A percentile compares a stretch with the other conserved stretches of the same genome.
phyloP scores from a whole-genome alignment of 805 yeast genomes.

The Cyberlindnera bimundalis region DNA sequence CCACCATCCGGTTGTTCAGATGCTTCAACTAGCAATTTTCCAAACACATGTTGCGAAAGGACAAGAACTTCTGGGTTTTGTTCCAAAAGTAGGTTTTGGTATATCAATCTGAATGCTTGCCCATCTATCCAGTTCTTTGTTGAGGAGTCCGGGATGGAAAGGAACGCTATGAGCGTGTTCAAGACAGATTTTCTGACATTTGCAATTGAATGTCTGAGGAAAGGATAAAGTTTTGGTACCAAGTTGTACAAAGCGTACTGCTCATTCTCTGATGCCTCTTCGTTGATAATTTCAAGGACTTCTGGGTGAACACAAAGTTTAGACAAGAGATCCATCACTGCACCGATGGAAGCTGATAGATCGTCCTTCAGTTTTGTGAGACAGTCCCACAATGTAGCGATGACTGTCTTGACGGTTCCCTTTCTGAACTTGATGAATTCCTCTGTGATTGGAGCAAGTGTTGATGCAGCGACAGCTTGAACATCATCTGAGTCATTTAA shows the following conservation, averaged over 20 bases:
- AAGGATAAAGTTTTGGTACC: conserved; percentile 91
- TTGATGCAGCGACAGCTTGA: conserved; percentile 94
- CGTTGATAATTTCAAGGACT: conserved; percentile 69
- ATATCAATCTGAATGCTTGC: conserved; percentile 67
- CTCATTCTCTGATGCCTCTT: conserved; percentile 48
- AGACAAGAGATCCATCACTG: conserved; percentile 91
- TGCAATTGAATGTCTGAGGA: conserved; percentile 87
- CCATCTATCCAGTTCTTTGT: conserved; percentile 75
- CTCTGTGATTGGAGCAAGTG: conserved; percentile 84
- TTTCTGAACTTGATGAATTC: conserved; percentile 71
- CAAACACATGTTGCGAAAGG: conserved; percentile 61
- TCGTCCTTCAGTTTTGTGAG: conserved; percentile 85
- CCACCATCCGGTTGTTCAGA: conserved; percentile 33
- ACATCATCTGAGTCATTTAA: conserved; percentile 82
- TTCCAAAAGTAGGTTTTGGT: conserved; percentile 85
- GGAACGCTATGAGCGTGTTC: conserved; percentile 73
- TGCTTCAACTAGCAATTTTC: conserved; percentile 47
- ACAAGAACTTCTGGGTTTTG: conserved; percentile 73
- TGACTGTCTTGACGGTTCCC: conserved; percentile 40
- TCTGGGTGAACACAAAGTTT: conserved; percentile 78
- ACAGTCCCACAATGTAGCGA: conserved; percentile 86
- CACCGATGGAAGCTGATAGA: conserved; percentile 89
- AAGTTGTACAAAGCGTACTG: conserved; percentile 63
- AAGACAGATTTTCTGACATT: conserved; percentile 88
- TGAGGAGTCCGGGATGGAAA: conserved; percentile 50